Evolutionary conservation across 176 grass and related monocot genomes (phyloP).

Genomic region (Oryza glumipatula): DNA sequence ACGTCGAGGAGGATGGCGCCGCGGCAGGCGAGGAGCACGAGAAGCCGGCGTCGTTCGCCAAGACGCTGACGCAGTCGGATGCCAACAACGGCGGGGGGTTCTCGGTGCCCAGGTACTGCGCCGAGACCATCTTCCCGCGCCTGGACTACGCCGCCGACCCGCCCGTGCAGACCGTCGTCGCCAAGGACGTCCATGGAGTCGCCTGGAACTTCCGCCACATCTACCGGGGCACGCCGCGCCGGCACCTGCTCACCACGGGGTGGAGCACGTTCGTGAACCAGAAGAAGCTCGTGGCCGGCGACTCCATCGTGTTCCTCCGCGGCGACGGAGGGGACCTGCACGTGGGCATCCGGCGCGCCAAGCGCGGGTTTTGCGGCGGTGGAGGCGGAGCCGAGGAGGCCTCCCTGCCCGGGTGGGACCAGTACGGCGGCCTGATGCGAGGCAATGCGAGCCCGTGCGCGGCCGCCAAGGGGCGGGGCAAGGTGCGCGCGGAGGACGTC

Average conservation of each 20-base stretch:
- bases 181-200: slow-evolving; percentile 82
- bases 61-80: slow-evolving; percentile 95
- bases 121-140: slow-evolving; percentile 92
- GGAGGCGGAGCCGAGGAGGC: slow-evolving; percentile 37
- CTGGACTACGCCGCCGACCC: slow-evolving; percentile 85
- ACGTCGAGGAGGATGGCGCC: slow-evolving; percentile 35
- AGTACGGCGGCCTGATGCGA: slow-evolving; percentile 33
- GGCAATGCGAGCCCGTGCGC: slow-evolving; percentile 46
- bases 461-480: slow-evolving; percentile 45
- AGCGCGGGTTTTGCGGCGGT: slow-evolving; percentile 44
- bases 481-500: slow-evolving; percentile 60
- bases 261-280: slow-evolving; percentile 97
- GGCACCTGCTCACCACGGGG: slow-evolving; percentile 89
- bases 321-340: slow-evolving; percentile 74
- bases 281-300: slow-evolving; percentile 90
- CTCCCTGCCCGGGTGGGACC: slow-evolving; percentile 47
- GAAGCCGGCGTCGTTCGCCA: slow-evolving; percentile 92
- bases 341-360: slow-evolving; percentile 83
- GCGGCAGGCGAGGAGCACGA: slow-evolving; percentile 42
- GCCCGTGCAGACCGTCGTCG: slow-evolving; percentile 86
- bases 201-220: slow-evolving; percentile 96
- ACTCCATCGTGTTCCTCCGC: slow-evolving; percentile 88
- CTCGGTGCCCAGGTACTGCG: slow-evolving; percentile 91
- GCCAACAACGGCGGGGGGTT: slow-evolving; percentile 98
- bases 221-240: slow-evolving; percentile 87